Evolutionary conservation across 176 grass and related monocot genomes (phyloP), one percentile per base, ranked within the genome.

Genomic region (Raddia guianensis): DNA sequence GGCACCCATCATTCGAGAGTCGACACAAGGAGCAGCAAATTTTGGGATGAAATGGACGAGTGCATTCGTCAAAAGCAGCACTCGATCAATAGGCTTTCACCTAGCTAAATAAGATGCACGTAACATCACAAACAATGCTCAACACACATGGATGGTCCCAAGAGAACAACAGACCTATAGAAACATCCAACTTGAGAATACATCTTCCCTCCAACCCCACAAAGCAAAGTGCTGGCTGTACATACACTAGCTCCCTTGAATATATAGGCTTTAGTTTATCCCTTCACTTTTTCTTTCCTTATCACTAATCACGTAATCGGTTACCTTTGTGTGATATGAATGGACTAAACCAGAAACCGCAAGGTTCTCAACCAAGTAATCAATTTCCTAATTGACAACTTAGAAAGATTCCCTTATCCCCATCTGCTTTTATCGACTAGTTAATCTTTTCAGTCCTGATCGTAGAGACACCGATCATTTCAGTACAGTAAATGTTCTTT

Each of bases 341-440:
- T 51, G 71, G 65, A 47, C 76, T 88, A 82, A 65, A 76, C 63
- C 10, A 75, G 77, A 63, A 72, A 80, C 52, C 43, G 6, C 53
- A 69, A 85, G 49, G 35, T 80, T 49, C 66, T 78, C 63, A 63
- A 84, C n/a, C 10, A 73, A 85, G 85, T 16, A 53, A 67, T 87
- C 45, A 20, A 27, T 83, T 77, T 83, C 55, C 82, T 87, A 85
- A 70, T 82, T 75, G 77, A 79, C 68, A 89, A 91, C 66, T 91
- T 89, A 86, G 66, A 82, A 80, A 87, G 84, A 89, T 89, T 94
- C 86, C 78, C 72, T 85, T 91, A 91, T 85, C 56, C 73, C 74
- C 55, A 37, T 68, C 66, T 56, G 80, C 83, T 89, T 89, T 77
- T 86, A 65, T 86, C 21, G 8, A 74, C 59, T 80, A 56, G 13